Conservation (phyloP, 176 grass and related monocot genomes). For the Poa annua region DNA sequence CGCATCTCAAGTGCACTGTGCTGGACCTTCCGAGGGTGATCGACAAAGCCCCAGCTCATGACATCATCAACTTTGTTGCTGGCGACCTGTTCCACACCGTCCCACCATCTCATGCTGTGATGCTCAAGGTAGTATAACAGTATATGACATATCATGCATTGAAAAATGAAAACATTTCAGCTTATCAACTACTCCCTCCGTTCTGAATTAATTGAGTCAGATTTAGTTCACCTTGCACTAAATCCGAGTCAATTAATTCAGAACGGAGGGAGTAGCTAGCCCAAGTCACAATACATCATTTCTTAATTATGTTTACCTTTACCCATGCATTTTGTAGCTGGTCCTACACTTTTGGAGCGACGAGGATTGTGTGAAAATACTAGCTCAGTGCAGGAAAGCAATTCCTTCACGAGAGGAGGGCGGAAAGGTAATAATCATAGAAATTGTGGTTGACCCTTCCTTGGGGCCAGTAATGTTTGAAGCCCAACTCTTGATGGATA, state of each 20-base stretch:
- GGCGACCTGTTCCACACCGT: slow-evolving; percentile 11
- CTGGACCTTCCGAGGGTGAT: neutral
- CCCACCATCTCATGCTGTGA: slow-evolving; percentile 1
- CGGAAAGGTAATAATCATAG: slow-evolving; percentile 8
- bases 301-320: too few species aligned
- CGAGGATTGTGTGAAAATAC: neutral
- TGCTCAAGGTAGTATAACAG: too few species aligned
- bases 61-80: neutral
- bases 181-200: too few species aligned
- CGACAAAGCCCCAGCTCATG: neutral
- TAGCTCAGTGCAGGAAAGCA: neutral
- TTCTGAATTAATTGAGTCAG: too few species aligned
- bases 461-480: neutral
- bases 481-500: slow-evolving; percentile 1
- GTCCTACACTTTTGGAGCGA: neutral
- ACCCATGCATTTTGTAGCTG: neutral
- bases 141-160: neutral
- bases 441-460: neutral
- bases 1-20: neutral
- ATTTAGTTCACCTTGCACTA: too few species aligned
- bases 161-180: too few species aligned
- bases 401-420: neutral
- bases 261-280: too few species aligned
- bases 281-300: too few species aligned
- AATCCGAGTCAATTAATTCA: too few species aligned